These are phyloP conservation scores for Fusarium sarcochroum DNA, from an alignment of 2,329 filamentous ascomycete genomes.

Conservation along the genomic window DNA sequence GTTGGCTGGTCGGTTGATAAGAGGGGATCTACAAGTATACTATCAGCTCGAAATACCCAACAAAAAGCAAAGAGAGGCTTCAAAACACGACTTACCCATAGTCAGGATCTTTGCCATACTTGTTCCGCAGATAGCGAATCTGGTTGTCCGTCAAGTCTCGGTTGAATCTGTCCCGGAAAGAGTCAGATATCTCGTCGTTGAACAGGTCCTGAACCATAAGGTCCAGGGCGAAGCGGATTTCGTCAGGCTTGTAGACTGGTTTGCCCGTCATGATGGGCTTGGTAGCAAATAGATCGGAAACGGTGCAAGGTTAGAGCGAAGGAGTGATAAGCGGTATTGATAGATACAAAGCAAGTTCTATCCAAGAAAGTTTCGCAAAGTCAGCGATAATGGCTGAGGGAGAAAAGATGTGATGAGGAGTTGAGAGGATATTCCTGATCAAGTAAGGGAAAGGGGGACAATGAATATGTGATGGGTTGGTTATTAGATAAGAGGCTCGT, in stretches of 20 bases:
- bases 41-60: background rate
- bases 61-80: background rate
- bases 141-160: conserved; percentile 53
- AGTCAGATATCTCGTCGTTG: conserved; percentile 48
- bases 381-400: background rate
- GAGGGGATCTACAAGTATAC: conserved; percentile 12
- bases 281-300: background rate
- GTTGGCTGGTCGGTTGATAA: conserved; percentile 28
- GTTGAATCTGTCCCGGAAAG: conserved; percentile 50
- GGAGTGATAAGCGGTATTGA: background rate
- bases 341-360: conserved; percentile 8
- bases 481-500: background rate
- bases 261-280: conserved; percentile 45
- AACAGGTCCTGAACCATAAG: conserved; percentile 44
- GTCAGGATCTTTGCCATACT: conserved; percentile 58
- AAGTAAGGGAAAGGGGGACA: background rate
- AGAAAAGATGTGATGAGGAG: conserved; percentile 4
- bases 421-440: background rate
- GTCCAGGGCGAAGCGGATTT: conserved; percentile 55
- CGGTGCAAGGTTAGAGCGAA: background rate
- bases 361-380: conserved; percentile 22
- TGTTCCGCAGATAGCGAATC: conserved; percentile 58
- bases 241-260: conserved; percentile 52
- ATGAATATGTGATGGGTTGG: background rate
- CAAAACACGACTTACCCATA: conserved; percentile 53